phyloP scores from a whole-genome alignment of 768 basidiomycete genomes.

The Boletus pseudo-olivaceus region DNA sequence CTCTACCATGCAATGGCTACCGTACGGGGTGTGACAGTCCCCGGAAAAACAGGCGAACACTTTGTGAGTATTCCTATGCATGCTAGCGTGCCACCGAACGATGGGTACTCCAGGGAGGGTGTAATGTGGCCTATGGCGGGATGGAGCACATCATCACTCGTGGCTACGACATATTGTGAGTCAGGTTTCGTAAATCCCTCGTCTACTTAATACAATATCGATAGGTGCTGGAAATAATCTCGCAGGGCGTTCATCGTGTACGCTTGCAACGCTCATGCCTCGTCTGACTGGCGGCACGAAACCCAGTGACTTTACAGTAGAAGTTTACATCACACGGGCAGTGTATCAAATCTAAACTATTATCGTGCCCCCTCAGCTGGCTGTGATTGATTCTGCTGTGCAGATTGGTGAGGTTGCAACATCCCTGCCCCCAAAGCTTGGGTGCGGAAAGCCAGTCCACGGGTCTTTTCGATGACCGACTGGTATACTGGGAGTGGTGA shows the following conservation, averaged over 20 bases:
- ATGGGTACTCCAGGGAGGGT: constrained; percentile 33
- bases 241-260: not conserved
- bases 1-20: constrained; percentile 64
- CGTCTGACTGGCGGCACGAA: not conserved
- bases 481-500: constrained; percentile 90
- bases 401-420: constrained; percentile 34
- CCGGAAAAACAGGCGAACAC: constrained; percentile 72
- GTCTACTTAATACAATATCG: not conserved
- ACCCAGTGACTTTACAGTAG: constrained; percentile 1
- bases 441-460: constrained; percentile 86
- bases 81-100: not conserved
- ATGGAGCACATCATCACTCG: constrained; percentile 37
- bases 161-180: constrained; percentile 45
- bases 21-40: constrained; percentile 54
- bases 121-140: constrained; percentile 39
- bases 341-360: constrained; percentile 3
- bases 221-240: constrained; percentile 37
- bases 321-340: constrained; percentile 4
- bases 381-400: constrained; percentile 30
- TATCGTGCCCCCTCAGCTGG: constrained; percentile 29
- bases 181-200: not conserved
- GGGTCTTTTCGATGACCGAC: constrained; percentile 91
- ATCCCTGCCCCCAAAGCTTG: constrained; percentile 86
- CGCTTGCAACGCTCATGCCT: not conserved
- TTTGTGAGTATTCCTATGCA: constrained; percentile 41